phyloP scores from a whole-genome alignment of 2,329 filamentous ascomycete genomes.

The Aspergillus ochraceoroseus region DNA sequence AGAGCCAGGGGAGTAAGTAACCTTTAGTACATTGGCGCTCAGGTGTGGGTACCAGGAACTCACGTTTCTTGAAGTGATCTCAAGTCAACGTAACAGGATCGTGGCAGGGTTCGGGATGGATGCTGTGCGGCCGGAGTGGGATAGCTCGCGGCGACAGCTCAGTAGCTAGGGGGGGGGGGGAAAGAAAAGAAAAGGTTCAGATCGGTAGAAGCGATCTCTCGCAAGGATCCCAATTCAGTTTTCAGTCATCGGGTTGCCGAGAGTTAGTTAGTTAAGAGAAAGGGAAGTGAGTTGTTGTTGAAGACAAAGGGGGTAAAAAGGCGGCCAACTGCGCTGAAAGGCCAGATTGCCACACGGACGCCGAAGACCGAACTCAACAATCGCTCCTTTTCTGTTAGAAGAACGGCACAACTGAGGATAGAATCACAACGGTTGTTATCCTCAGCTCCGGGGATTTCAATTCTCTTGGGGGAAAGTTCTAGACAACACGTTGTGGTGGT shows the following conservation, averaged over 20 bases:
- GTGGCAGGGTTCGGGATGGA: constrained; percentile 9
- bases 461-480: neutral
- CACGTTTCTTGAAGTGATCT: constrained; percentile 13
- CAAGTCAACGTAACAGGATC: constrained; percentile 13
- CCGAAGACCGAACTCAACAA: constrained; percentile 7
- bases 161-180: neutral
- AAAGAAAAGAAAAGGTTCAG: constrained; percentile 4
- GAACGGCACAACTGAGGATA: constrained; percentile 1
- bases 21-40: constrained; percentile 2
- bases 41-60: neutral
- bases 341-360: constrained; percentile 20
- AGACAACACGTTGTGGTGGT: constrained; percentile 11
- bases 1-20: too few relatives aligned
- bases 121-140: constrained; percentile 4
- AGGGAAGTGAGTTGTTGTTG: constrained; percentile 9
- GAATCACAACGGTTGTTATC: too few relatives aligned
- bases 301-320: constrained; percentile 15
- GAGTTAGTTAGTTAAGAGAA: constrained; percentile 6
- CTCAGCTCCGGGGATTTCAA: too few relatives aligned
- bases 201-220: constrained; percentile 15
- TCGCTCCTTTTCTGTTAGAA: neutral
- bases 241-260: constrained; percentile 16
- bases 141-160: constrained; percentile 2
- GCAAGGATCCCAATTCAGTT: constrained; percentile 12
- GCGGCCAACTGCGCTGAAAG: constrained; percentile 17